Conservation (phyloP, 805 yeast species). For the Priceomyces castillae region DNA sequence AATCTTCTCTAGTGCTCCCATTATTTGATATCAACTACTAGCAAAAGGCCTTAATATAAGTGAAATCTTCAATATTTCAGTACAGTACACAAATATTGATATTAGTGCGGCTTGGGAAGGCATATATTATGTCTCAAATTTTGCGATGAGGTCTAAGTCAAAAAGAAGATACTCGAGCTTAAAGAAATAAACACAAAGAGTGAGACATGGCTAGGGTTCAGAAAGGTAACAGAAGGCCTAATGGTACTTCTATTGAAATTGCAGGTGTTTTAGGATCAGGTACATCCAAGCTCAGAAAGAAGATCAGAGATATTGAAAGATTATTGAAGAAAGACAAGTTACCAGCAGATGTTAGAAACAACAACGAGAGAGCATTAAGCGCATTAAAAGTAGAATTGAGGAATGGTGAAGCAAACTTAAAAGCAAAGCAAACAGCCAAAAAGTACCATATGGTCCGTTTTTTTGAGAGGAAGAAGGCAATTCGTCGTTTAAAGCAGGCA, state of each 20-base stretch:
- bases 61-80: background rate
- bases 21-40: constrained; percentile 3
- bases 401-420: constrained; percentile 42
- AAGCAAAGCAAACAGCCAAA: constrained; percentile 53
- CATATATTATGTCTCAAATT: background rate
- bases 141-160: background rate
- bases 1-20: constrained; percentile 61
- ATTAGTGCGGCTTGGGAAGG: background rate
- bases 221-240: constrained; percentile 12
- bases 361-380: constrained; percentile 72
- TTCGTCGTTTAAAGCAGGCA: constrained; percentile 62
- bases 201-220: constrained; percentile 17
- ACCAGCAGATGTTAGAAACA: constrained; percentile 62
- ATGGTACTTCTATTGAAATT: constrained; percentile 23
- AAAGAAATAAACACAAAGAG: no score
- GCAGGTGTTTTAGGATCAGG: constrained; percentile 32
- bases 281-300: constrained; percentile 66
- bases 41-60: background rate
- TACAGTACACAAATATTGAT: background rate
- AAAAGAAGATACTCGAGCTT: background rate
- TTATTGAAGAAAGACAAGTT: constrained; percentile 57
- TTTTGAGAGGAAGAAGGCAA: constrained; percentile 84
- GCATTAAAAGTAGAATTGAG: constrained; percentile 60
- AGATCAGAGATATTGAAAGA: constrained; percentile 83
- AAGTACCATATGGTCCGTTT: constrained; percentile 93